Conservation (phyloP, 371 early-diverging fungal genomes). For the Mucor irregularis region DNA sequence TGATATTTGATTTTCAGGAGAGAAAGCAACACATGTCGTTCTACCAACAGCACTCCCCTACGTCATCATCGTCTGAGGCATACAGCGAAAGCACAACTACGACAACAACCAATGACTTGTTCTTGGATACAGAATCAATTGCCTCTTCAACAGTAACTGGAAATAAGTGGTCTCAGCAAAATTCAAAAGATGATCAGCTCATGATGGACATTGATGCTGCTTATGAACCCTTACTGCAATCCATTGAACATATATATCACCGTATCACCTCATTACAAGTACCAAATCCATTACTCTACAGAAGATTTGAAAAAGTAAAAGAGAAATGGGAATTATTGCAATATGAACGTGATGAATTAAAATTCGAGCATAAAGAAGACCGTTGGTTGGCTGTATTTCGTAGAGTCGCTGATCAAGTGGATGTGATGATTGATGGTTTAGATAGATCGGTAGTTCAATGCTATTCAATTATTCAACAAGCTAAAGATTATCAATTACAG, state of each 20-base stretch:
- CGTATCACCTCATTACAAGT: slow-evolving; percentile 39
- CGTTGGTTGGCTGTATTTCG: slow-evolving; percentile 64
- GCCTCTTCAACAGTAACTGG: background rate
- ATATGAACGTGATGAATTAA: slow-evolving; percentile 50
- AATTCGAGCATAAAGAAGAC: slow-evolving; percentile 63
- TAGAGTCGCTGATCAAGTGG: slow-evolving; percentile 60
- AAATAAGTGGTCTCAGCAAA: slow-evolving; percentile 2
- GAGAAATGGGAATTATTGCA: slow-evolving; percentile 51
- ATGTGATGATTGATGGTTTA: slow-evolving; percentile 62
- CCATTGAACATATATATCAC: slow-evolving; percentile 52
- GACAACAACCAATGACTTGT: slow-evolving; percentile 1
- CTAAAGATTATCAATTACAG: slow-evolving; percentile 33
- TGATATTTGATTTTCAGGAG: slow-evolving; percentile 51
- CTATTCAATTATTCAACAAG: slow-evolving; percentile 49
- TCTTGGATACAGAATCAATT: background rate
- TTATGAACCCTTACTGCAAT: slow-evolving; percentile 53
- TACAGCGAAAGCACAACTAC: background rate
- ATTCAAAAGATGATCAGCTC: slow-evolving; percentile 23
- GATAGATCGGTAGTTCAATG: slow-evolving; percentile 59
- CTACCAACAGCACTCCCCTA: slow-evolving; percentile 13
- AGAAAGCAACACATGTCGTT: too few relatives aligned
- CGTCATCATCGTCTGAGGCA: slow-evolving; percentile 21
- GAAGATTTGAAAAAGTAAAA: slow-evolving; percentile 37
- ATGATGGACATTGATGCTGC: slow-evolving; percentile 48
- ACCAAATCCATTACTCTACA: slow-evolving; percentile 28